Evolutionary conservation across 192 early-diverging fungal genomes (phyloP).

Genomic region (Umbelopsis sp.): DNA sequence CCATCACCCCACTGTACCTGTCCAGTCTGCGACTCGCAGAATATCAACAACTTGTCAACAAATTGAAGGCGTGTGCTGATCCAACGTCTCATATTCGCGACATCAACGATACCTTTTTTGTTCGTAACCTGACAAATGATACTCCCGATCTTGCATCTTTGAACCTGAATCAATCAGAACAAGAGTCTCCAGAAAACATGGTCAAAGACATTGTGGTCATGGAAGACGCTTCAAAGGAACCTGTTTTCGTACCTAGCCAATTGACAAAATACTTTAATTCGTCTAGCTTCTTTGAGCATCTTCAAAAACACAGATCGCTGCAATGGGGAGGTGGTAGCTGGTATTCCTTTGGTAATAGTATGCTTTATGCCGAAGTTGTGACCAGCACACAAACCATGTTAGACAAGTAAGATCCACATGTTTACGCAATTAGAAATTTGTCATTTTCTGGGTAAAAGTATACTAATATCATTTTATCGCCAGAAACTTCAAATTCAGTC

Average conservation of each 20-base stretch:
- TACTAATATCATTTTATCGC: conserved; percentile 13
- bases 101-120: conserved; percentile 43
- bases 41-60: conserved; percentile 7
- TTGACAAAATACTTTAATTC: conserved; percentile 67
- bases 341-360: conserved; percentile 64
- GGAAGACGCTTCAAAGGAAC: conserved; percentile 29
- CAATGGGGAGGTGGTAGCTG: conserved; percentile 37
- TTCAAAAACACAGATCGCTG: conserved; percentile 48
- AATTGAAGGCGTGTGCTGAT: conserved; percentile 18
- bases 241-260: conserved; percentile 39
- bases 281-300: conserved; percentile 48
- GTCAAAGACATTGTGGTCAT: conserved; percentile 46
- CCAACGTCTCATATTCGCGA: conserved; percentile 36
- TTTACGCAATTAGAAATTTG: no score
- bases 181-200: conserved; percentile 41
- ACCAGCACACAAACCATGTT: conserved; percentile 93
- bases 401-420: conserved; percentile 63
- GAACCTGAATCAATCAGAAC: conserved; percentile 22
- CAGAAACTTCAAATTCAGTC: conserved; percentile 69
- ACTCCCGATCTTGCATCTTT: background rate
- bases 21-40: conserved; percentile 23
- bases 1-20: conserved; percentile 47
- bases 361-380: conserved; percentile 80
- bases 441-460: background rate
- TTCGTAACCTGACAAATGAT: conserved; percentile 21